Conservation (phyloP, 2,329 filamentous ascomycete genomes). For the Curvularia spicifera region DNA sequence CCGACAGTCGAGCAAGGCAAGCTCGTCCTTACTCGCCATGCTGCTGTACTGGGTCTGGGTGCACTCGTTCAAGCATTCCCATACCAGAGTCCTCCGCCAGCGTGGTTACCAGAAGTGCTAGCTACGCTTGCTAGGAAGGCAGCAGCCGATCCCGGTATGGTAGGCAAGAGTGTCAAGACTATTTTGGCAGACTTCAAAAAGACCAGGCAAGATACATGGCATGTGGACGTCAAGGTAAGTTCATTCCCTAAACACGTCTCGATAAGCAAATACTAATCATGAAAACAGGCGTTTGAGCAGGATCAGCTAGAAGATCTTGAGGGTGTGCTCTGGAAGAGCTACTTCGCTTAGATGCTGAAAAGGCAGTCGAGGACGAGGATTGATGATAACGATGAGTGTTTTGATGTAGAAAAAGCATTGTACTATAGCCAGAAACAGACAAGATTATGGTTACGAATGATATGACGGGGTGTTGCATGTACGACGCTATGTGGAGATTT, state of each 20-base stretch:
- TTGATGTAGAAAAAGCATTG: conserved; percentile 3
- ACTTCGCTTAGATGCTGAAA: conserved; percentile 74
- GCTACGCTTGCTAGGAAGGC: conserved; percentile 84
- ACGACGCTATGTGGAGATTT: conserved; percentile 6
- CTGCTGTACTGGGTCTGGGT: conserved; percentile 88
- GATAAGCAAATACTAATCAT: conserved; percentile 8
- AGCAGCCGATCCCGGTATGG: conserved; percentile 85
- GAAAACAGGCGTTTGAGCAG: conserved; percentile 73
- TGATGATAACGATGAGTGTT: not conserved
- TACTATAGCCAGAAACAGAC: conserved; percentile 15
- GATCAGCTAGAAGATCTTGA: conserved; percentile 95
- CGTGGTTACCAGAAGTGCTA: conserved; percentile 92
- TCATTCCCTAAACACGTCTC: not conserved
- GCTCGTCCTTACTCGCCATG: conserved; percentile 82
- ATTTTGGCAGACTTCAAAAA: conserved; percentile 99
- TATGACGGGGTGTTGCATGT: conserved; percentile 12
- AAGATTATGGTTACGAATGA: conserved; percentile 4
- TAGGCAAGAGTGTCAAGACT: conserved; percentile 93
- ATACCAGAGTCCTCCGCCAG: conserved; percentile 88
- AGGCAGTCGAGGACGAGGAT: not conserved
- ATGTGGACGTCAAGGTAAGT: conserved; percentile 92
- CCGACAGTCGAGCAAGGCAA: conserved; percentile 75
- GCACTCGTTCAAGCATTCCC: conserved; percentile 95
- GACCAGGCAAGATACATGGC: conserved; percentile 98
- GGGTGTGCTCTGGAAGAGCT: conserved; percentile 98